Evolutionary conservation across 345 rosid species (phyloP).

Genomic region (Salix viminalis): DNA sequence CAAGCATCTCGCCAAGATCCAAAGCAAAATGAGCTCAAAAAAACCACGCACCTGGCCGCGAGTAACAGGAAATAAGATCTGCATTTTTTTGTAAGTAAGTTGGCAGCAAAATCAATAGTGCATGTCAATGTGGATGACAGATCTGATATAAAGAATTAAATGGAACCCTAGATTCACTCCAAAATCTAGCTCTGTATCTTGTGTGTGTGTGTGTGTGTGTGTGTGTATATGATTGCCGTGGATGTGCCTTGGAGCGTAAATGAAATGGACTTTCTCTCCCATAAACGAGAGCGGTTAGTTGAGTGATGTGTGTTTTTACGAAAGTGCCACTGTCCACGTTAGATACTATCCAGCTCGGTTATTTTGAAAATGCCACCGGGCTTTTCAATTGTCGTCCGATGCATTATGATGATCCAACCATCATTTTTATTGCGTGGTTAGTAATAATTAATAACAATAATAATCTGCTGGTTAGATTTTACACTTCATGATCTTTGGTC

Average conservation of each 20-base stretch:
- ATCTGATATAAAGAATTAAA: neutral
- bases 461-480: neutral
- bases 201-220: neutral
- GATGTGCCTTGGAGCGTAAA: neutral
- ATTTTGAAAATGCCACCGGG: neutral
- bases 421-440: no score
- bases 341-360: neutral
- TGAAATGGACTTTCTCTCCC: no score
- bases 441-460: no score
- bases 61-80: conserved; percentile 41
- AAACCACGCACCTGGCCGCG: conserved; percentile 65
- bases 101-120: neutral
- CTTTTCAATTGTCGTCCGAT: neutral
- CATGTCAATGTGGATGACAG: neutral
- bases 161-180: conserved; percentile 8
- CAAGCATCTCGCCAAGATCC: conserved; percentile 13
- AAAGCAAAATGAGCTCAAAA: neutral
- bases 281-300: neutral
- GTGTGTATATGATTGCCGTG: neutral
- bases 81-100: conserved; percentile 10
- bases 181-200: neutral
- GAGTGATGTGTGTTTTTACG: neutral
- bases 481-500: neutral
- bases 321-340: neutral
- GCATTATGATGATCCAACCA: neutral